phyloP scores from a whole-genome alignment of 495 filamentous ascomycete genomes.

The Choiromyces venosus region DNA sequence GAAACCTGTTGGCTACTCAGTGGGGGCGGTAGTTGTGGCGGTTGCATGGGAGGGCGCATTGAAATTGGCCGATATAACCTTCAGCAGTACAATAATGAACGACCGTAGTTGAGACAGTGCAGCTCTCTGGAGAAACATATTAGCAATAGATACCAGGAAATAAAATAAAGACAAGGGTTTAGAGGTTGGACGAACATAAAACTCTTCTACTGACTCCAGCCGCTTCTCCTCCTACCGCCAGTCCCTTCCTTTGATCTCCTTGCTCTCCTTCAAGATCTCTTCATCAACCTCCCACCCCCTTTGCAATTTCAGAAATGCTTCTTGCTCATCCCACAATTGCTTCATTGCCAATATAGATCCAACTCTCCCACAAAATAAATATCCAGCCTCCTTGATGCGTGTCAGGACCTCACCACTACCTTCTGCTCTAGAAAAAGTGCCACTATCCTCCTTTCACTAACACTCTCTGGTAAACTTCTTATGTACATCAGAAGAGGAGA shows the following conservation, averaged over 20 bases:
- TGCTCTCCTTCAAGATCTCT: constrained; percentile 32
- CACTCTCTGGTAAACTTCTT: constrained; percentile 53
- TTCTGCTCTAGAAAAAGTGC: constrained; percentile 48
- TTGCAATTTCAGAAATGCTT: constrained; percentile 83
- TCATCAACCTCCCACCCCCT: constrained; percentile 67
- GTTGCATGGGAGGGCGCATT: constrained; percentile 39
- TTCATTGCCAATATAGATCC: constrained; percentile 82
- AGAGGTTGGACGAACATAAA: no score
- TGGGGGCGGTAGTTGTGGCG: constrained; percentile 19
- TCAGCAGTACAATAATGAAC: constrained; percentile 88
- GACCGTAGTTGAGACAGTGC: constrained; percentile 82
- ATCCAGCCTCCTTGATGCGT: constrained; percentile 80
- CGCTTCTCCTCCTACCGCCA: constrained; percentile 50
- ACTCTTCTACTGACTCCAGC: constrained; percentile 68
- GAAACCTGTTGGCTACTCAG: constrained; percentile 22
- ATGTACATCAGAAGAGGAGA: constrained; percentile 41
- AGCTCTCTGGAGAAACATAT: constrained; percentile 52
- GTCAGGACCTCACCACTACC: constrained; percentile 67
- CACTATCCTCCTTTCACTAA: constrained; percentile 77
- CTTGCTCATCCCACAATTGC: constrained; percentile 90
- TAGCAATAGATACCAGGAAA: constrained; percentile 11
- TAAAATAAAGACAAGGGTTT: constrained; percentile 59
- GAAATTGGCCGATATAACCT: no score
- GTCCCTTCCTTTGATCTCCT: constrained; percentile 46
- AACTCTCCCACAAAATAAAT: constrained; percentile 79